Percentiles rank a stretch among this genome's conserved stretches.
Conservation (phyloP, 176 grass and related monocot species). For the Tuctoria greenei region DNA sequence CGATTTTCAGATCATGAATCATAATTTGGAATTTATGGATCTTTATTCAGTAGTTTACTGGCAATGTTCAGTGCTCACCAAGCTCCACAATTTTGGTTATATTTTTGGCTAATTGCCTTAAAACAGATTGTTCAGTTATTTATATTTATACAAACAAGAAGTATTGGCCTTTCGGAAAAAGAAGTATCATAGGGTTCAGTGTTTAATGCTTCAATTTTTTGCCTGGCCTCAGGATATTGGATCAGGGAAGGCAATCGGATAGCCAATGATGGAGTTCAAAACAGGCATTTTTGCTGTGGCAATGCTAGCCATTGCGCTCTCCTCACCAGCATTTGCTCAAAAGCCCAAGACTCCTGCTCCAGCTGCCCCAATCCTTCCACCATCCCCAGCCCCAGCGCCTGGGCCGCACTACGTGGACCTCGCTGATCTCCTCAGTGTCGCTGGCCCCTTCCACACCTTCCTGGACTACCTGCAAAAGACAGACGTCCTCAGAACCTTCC, state of each 20-base stretch:
- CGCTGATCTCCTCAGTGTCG: slow-evolving; percentile 75
- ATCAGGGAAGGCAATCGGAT: slow-evolving; percentile 28
- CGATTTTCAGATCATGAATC: neutral
- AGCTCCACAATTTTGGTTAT: neutral
- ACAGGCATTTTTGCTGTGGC: slow-evolving; percentile 31
- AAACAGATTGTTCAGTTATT: neutral
- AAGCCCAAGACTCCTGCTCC: slow-evolving; percentile 53
- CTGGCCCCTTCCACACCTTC: slow-evolving; percentile 84
- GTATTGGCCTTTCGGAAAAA: no score
- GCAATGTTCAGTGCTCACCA: neutral
- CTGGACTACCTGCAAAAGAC: slow-evolving; percentile 74
- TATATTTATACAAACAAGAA: neutral
- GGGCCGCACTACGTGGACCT: slow-evolving; percentile 72
- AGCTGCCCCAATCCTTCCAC: slow-evolving; percentile 35
- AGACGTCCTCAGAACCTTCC: slow-evolving; percentile 73
- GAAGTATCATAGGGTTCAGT: neutral
- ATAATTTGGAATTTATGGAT: neutral
- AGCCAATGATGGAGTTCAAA: slow-evolving; percentile 45
- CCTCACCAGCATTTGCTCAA: slow-evolving; percentile 52
- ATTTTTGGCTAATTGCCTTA: neutral
- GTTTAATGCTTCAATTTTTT: slow-evolving; percentile 35
- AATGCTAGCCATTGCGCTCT: slow-evolving; percentile 50
- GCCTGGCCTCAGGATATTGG: slow-evolving; percentile 38
- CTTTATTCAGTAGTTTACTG: neutral
- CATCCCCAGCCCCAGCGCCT: slow-evolving; percentile 58